phyloP scores from a whole-genome alignment of 352 stramenopile genomes.

The Phytophthora cryptogea region DNA sequence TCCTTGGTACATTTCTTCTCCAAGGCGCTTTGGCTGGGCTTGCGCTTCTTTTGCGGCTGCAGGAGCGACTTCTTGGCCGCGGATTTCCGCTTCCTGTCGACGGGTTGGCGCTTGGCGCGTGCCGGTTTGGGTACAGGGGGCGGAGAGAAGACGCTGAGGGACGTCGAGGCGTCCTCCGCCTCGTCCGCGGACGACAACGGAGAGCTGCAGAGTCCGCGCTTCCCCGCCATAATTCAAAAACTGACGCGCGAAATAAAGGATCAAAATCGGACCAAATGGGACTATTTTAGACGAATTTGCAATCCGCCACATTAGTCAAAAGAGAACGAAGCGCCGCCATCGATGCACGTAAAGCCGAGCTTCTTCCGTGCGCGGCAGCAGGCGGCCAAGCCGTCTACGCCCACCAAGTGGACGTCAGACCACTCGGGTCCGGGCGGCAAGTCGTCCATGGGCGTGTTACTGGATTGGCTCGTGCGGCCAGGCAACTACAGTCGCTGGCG shows the following conservation, averaged over 20 bases:
- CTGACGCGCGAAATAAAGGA: conserved; percentile 3
- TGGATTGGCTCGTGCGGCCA: conserved; percentile 43
- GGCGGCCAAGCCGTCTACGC: conserved; percentile 7
- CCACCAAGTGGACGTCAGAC: conserved; percentile 35
- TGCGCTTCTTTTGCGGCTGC: conserved; percentile 27
- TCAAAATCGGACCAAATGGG: too few species aligned
- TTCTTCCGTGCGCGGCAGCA: conserved; percentile 33
- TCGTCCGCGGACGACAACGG: conserved; percentile 59
- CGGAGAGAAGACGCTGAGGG: conserved; percentile 8
- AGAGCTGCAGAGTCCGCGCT: conserved; percentile 48
- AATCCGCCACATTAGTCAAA: neutral
- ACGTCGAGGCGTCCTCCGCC: conserved; percentile 6
- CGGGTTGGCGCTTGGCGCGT: conserved; percentile 12
- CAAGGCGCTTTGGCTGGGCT: conserved; percentile 1
- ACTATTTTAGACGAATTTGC: neutral
- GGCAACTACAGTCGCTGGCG: conserved; percentile 56
- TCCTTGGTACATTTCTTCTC: conserved; percentile 43
- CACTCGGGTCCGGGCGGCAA: conserved; percentile 31
- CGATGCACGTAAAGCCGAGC: conserved; percentile 35
- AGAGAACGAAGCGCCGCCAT: too few species aligned
- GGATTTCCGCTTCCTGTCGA: conserved; percentile 15
- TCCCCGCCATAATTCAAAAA: conserved; percentile 28
- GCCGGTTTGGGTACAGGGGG: conserved; percentile 13
- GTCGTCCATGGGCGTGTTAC: conserved; percentile 54
- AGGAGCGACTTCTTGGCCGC: conserved; percentile 6